Base-by-base conservation (phyloP, 2,329 filamentous ascomycete genomes). In the Talaromyces sp. region DNA sequence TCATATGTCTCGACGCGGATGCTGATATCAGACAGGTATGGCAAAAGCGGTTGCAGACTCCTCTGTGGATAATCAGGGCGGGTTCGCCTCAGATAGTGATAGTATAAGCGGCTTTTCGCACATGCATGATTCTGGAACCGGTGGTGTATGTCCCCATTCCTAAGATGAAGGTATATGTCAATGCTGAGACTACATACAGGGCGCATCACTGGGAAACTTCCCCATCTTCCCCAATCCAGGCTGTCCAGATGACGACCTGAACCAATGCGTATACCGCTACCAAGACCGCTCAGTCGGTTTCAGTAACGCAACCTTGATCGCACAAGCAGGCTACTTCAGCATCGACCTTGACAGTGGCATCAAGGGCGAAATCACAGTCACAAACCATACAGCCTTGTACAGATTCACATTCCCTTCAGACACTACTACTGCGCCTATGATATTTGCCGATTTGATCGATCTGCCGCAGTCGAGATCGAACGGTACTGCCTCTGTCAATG, bases 201-300 rank as follows among this genome's bases (percentile, higher is more conserved):
- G 77, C 1, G 86, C 89, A 0, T 91, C 87, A 3, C 77, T 92
- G 16, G 90, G 89, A 14, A 91, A 91, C 71, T 92, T 92, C 62
- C 87, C 90, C 0, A 79, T 92, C 1, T 92, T 92, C 68, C 83
- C 89, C 0, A 89, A 90, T 67, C 78, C 84, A 3, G 80, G 81
- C 47, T 92, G 90, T 68, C 81, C 84, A 0, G 82, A 79, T 14
- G 85, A 90, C 66, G 83, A 87, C 45, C 75, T 92, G 62, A 81
- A 90, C 70, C 79, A 80, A 8, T 91, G 89, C 73, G 80, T 78
- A 13, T 91, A 86, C 70, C 83, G 84, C 11, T 86, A 86, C 69
- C 76, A 73, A 22, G 79, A 83, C 47, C 81, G 87, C 77, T 68
- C 81, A 71, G 67, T 78, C 57, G 59, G 70, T 1, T 87, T 87